Conservation (phyloP, 208 protist species). For the Strigomonas culicis region DNA sequence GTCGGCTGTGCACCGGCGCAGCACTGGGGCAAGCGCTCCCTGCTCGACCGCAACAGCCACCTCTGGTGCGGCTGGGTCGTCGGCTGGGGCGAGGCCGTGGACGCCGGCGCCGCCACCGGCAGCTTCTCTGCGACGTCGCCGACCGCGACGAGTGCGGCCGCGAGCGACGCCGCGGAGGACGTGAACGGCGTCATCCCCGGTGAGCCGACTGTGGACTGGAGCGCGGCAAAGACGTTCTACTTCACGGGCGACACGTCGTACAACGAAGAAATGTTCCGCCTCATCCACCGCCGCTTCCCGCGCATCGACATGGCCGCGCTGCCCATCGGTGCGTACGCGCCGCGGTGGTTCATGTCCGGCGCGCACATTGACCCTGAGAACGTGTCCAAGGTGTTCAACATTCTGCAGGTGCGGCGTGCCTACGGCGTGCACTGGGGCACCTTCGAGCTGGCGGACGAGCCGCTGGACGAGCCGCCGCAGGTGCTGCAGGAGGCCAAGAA, state of each 20-base stretch:
- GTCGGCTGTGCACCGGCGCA: constrained; percentile 54
- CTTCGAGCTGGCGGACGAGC: constrained; percentile 73
- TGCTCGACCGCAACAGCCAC: constrained; percentile 43
- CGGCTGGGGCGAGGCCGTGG: constrained; percentile 24
- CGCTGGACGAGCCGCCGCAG: constrained; percentile 65
- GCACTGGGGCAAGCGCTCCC: constrained; percentile 48
- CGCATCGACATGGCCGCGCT: constrained; percentile 66
- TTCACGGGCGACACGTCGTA: constrained; percentile 56
- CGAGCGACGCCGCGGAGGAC: background rate
- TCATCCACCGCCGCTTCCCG: constrained; percentile 40
- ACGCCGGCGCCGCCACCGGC: background rate
- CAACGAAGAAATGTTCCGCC: constrained; percentile 40
- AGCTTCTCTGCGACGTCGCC: background rate
- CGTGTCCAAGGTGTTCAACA: constrained; percentile 69
- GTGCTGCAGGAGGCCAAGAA: constrained; percentile 26
- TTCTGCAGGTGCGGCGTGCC: constrained; percentile 33
- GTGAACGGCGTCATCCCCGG: background rate
- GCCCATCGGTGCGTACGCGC: constrained; percentile 83
- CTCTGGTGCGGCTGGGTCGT: constrained; percentile 76
- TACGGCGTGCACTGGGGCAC: constrained; percentile 87
- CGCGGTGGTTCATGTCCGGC: constrained; percentile 52
- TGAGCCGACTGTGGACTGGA: constrained; percentile 21
- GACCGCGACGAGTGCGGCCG: background rate
- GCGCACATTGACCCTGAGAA: constrained; percentile 69
- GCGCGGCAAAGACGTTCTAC: constrained; percentile 41